These are phyloP conservation scores for Nicotiana benthamiana DNA, from an alignment of 257 asterid genomes.

Conservation along the genomic window DNA sequence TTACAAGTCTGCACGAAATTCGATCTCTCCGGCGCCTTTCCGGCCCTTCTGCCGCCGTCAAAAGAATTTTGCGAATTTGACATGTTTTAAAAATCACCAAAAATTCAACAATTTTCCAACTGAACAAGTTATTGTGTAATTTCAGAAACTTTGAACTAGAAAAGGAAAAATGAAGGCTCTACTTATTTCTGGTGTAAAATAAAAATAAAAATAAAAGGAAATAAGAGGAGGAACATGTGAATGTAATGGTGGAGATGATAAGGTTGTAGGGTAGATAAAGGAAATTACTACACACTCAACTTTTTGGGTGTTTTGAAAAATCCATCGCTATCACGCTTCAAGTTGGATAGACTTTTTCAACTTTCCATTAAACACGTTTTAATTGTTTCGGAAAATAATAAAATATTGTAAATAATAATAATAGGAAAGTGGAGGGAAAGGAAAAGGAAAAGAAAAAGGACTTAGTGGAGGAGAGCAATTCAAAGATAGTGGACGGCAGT, in stretches of 20 bases:
- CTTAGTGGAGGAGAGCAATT: background rate
- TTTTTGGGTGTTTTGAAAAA: background rate
- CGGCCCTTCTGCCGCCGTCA: constrained; percentile 5
- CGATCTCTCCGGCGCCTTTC: constrained; percentile 36
- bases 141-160: background rate
- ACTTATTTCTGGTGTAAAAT: background rate
- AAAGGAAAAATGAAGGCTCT: background rate
- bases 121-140: background rate
- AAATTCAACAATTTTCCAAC: background rate
- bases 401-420: background rate
- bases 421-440: background rate
- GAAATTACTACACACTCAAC: background rate
- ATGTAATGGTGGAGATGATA: background rate
- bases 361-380: constrained; percentile 2
- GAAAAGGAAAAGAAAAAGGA: background rate
- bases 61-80: constrained; percentile 7
- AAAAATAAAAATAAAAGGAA: background rate
- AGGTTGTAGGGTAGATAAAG: background rate
- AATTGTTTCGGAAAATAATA: background rate
- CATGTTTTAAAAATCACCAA: constrained; percentile 1
- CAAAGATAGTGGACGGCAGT: background rate
- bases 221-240: background rate
- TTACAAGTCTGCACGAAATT: constrained; percentile 55
- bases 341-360: background rate
- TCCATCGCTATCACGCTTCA: background rate